Base-by-base conservation (phyloP, 768 basidiomycete genomes). In the Clathrus columnatus region DNA sequence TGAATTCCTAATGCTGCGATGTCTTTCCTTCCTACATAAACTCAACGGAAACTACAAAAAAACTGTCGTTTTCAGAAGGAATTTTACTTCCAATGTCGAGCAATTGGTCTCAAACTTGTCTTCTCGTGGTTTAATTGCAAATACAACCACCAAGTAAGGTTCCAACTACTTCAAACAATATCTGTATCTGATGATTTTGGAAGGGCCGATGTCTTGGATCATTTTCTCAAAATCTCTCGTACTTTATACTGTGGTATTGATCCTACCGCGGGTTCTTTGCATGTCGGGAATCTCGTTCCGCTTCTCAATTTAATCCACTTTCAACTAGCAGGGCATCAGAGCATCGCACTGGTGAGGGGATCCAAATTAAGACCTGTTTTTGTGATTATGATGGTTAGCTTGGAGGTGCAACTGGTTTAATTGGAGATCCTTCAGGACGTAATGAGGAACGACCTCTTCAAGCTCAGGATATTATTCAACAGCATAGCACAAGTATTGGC, bases 401-500 rank as follows among this genome's bases (percentile, higher is more conserved):
- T 66, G 95, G 96, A 28, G 93, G 92, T 0, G 94, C 92, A 7
- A 98, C 95, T 0, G 96, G 92, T 7, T 82, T 87, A n/a, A 85
- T 99, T 45, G 96, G 96, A 5, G 96, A 99, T 65, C 96, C 96
- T 7, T 95, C 94, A 4, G 95, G 96, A 1, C 79, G 94, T 30
- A 76, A 78, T 4, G 81, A 81, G 0, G 95, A 96, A 69, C 83
- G 96, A 20, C 78, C 83, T 52, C 75, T 82, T 3, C 79, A 91
- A 4, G 75, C 83, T 30, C 67, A 69, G 11, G 68, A 76, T 8
- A 75, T 80, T 50, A 79, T 93, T 3, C 74, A 80, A 36, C 59
- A 70, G 50, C 97, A 98, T 62, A 83, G 86, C 43, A 54, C 62
- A 11, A 72, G 74, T 17, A 80, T 99, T 53, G 78, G 80, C 0